Conservation (phyloP, 768 basidiomycete species). For the Boletales sp. region DNA sequence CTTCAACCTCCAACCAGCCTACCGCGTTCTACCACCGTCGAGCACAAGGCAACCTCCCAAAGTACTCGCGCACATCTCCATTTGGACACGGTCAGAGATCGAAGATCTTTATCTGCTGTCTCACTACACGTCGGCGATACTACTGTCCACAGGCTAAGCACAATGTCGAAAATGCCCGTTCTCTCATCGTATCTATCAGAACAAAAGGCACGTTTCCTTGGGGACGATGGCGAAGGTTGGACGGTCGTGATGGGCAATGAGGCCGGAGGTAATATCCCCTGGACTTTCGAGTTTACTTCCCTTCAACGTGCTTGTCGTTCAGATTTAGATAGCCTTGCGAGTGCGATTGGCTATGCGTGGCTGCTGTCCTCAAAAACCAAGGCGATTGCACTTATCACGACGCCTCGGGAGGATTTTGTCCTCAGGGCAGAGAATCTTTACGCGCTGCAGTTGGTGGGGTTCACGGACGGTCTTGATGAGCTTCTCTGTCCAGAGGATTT, state of each 20-base stretch:
- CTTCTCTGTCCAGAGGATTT: slow-evolving; percentile 72
- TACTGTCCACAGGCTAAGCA: neutral
- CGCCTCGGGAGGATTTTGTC: slow-evolving; percentile 59
- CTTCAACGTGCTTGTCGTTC: neutral
- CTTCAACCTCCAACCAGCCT: neutral
- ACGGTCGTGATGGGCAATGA: slow-evolving; percentile 93
- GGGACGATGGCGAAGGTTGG: slow-evolving; percentile 64
- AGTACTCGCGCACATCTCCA: neutral
- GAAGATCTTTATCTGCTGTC: neutral
- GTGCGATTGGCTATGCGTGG: slow-evolving; percentile 83
- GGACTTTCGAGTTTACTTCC: neutral
- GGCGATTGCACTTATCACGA: slow-evolving; percentile 71
- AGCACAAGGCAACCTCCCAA: neutral
- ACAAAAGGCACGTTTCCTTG: slow-evolving; percentile 59
- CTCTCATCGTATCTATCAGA: slow-evolving; percentile 40
- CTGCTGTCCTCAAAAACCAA: slow-evolving; percentile 49
- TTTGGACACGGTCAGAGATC: neutral
- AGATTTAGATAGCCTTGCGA: slow-evolving; percentile 92
- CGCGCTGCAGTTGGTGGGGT: slow-evolving; percentile 59
- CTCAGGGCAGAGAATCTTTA: slow-evolving; percentile 87
- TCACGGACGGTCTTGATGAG: slow-evolving; percentile 47
- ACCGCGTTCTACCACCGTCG: neutral
- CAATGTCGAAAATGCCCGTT: slow-evolving; percentile 20
- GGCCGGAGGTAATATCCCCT: slow-evolving; percentile 68
- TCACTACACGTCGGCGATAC: neutral